Evolutionary conservation across 1,284 basidiomycete genomes (phyloP), one percentile per base, ranked within the genome.

Genomic region (Trichosporon faecale): DNA sequence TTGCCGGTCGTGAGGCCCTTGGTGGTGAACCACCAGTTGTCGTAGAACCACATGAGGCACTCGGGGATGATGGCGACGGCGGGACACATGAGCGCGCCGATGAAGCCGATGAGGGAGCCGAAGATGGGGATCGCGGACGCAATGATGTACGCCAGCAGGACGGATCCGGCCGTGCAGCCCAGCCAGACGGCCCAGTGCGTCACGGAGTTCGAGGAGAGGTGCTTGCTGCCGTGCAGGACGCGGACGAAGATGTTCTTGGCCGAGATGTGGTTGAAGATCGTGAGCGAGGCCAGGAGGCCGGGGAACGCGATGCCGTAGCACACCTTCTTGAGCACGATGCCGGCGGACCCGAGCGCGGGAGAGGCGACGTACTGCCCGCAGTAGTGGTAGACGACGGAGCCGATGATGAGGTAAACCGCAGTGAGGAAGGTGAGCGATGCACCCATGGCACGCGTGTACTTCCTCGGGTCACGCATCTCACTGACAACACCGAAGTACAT

Each of bases 301-400:
- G 80, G 80, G 25, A 84, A 66, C 16, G 79, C 80, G 57, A 84
- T 74, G 27, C 82, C 82, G 73, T 83, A 84, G 21, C 76, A 76
- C 66, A 83, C 66, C 70, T 76, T 76, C 72, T 76, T 76, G 67
- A 75, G 66, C 35, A 76, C 35, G 8, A 73, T 64, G 27, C 76
- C 76, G 9, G 76, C 77, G 3, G 68, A 72, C 2, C 78, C 77
- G 25, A 81, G 76, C 2, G 79, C 76, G 6, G 79, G 79, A 2
- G 72, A 72, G 3, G 79, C 76, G 52, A 79, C 70, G 57, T 69
- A 78, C 18, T 69, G 64, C 21, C 72, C 75, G 63, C 76, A 77
- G 52, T 70, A 80, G 69, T 72, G 67, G 73, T 79, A 80, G 8
- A 80, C 75, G 31, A 80, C 74, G 3, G 73, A 64, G 7, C 75